Evolutionary conservation across 257 asterid genomes (phyloP).

Genomic region (Capsicum rhomboideum): DNA sequence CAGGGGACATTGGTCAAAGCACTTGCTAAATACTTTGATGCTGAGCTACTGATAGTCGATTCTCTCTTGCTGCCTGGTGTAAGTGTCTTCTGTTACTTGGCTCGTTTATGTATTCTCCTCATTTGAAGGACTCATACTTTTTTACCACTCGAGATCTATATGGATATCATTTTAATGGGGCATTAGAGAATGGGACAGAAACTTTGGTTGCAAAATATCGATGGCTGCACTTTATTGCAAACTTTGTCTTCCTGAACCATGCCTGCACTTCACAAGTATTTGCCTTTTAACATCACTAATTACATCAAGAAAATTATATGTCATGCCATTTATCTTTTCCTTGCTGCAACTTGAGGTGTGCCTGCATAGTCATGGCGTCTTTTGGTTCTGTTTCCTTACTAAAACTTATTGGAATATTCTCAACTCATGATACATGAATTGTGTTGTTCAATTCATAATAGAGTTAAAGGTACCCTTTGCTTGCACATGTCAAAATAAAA

Average conservation of each 20-base stretch:
- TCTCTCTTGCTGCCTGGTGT: conserved; percentile 64
- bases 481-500: too few species aligned
- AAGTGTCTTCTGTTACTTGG: conserved; percentile 18
- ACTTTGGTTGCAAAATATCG: not conserved
- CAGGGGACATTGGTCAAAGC: conserved; percentile 80
- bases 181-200: not conserved
- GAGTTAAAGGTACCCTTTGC: conserved; percentile 26
- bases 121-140: not conserved
- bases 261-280: too few species aligned
- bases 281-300: too few species aligned
- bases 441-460: conserved; percentile 35
- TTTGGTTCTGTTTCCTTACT: not conserved
- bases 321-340: too few species aligned
- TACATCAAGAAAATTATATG: too few species aligned
- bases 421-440: conserved; percentile 23
- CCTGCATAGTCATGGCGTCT: too few species aligned
- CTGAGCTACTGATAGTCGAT: conserved; percentile 64
- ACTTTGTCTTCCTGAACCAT: too few species aligned
- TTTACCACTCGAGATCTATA: not conserved
- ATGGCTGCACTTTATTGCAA: too few species aligned
- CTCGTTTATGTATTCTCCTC: not conserved
- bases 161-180: not conserved
- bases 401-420: not conserved
- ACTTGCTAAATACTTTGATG: conserved; percentile 54
- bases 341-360: too few species aligned